Base-by-base conservation (phyloP, 1,284 basidiomycete species). In the Trametes sp. region DNA sequence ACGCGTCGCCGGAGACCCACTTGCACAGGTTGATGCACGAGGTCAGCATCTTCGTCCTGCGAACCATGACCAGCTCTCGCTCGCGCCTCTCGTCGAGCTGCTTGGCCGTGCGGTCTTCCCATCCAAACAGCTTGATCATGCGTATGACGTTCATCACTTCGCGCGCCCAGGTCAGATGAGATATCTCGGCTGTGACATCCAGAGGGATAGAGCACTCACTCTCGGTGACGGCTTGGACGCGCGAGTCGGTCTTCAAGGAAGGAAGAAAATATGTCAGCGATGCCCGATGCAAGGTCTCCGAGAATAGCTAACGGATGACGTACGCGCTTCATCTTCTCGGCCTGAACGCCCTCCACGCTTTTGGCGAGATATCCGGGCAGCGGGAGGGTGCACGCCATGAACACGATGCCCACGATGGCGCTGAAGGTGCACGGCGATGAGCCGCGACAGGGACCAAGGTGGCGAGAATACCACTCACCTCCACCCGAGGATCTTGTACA, bases 371-470 rank as follows among this genome's bases (percentile, higher is more conserved):
- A 73, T 1, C 77, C 82, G 0, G 84, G 83, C 1, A 89, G 61
- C 0, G 88, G 88, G 53, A 88, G 79, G 41, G 82, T 68, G 13
- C 78, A 16, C n/a, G 86, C 46, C 72, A 90, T 87, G 11, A 78
- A 73, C 0, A 74, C 77, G 68, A 91, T 78, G 5, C 89, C 85
- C 35, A 85, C 75, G 50, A 85, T 76, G 1, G 84, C 77, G 63
- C 82, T 66, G n/a, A n/a, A n/a, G n/a, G 6, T 2, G 42, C 14
- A 72, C 49, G 51, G 16, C 16, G 19, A 4, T 8, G 4, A 41
- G 2, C 5, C 36, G 6, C 11, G 14, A 4, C 7, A 19, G 19
- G 38, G 2, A 8, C 13, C 6, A 4, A 41, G 38, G 5, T 21
- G 10, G 36, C 16, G 8, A n/a, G 8, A 6, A 21, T 11, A 0